phyloP scores from a whole-genome alignment of 108 stramenopile species.

The Cyclotella cryptica region DNA sequence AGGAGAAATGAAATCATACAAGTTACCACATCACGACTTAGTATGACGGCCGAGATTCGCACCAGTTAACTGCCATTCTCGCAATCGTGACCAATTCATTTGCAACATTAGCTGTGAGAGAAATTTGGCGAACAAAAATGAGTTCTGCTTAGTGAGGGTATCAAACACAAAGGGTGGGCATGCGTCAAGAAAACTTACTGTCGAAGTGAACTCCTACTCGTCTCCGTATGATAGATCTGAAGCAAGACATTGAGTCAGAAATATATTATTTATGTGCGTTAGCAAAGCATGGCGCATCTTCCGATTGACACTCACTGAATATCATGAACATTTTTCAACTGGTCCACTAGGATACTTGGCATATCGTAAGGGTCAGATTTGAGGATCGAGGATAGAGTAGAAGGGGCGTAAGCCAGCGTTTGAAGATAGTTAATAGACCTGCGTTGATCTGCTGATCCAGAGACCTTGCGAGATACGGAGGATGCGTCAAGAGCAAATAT shows the following conservation, averaged over 20 bases:
- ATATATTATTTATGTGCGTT: too few species aligned
- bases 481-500: conserved; percentile 6
- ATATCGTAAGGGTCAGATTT: conserved; percentile 31
- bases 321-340: conserved; percentile 42
- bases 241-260: not conserved
- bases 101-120: conserved; percentile 32
- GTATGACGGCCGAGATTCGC: conserved; percentile 36
- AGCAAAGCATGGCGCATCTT: not conserved
- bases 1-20: not conserved
- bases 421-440: conserved; percentile 40
- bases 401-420: conserved; percentile 30
- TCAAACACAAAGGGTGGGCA: not conserved
- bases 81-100: conserved; percentile 44
- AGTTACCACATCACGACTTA: not conserved
- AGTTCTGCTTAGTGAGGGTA: too few species aligned
- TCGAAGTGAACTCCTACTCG: conserved; percentile 53
- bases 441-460: conserved; percentile 19
- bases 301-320: conserved; percentile 14
- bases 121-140: not conserved
- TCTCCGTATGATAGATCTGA: conserved; percentile 31
- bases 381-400: conserved; percentile 21
- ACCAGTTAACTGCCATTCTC: conserved; percentile 44
- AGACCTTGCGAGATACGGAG: conserved; percentile 12
- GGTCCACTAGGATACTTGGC: conserved; percentile 28
- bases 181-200: conserved; percentile 16